Conservation (phyloP, 352 stramenopile genomes). For the Phytopythium vexans region DNA sequence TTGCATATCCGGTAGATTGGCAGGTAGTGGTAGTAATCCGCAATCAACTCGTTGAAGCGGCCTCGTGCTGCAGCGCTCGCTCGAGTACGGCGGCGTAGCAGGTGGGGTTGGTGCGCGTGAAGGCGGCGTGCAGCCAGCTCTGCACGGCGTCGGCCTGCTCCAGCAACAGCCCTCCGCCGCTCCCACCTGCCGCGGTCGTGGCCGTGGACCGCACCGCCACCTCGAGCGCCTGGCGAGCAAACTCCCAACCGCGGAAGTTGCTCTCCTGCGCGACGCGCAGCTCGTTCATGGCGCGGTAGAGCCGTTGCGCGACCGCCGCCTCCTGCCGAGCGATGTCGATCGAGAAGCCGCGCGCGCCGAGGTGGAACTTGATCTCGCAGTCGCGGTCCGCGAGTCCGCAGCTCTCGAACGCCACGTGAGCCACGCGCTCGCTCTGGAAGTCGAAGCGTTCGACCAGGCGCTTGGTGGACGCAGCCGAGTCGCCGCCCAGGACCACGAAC, state of each 20-base stretch:
- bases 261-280: constrained; percentile 32
- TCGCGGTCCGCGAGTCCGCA: constrained; percentile 40
- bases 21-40: too few relatives aligned
- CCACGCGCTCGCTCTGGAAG: constrained; percentile 24
- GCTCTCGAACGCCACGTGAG: constrained; percentile 40
- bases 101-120: constrained; percentile 37
- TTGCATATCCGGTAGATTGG: too few relatives aligned
- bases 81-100: constrained; percentile 55
- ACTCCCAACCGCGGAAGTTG: constrained; percentile 46
- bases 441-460: constrained; percentile 40
- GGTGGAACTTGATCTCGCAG: constrained; percentile 57
- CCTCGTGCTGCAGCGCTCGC: constrained; percentile 20
- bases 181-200: constrained; percentile 12
- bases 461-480: constrained; percentile 43
- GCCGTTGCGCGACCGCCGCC: constrained; percentile 19
- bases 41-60: too few relatives aligned
- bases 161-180: constrained; percentile 26
- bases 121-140: constrained; percentile 45
- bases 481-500: constrained; percentile 34
- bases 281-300: constrained; percentile 54
- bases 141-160: constrained; percentile 38
- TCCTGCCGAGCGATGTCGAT: constrained; percentile 53
- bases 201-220: constrained; percentile 23
- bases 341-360: constrained; percentile 29
- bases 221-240: constrained; percentile 34